phyloP scores from a whole-genome alignment of 116 monocot genomes.

The Dioscorea cayenensis region DNA sequence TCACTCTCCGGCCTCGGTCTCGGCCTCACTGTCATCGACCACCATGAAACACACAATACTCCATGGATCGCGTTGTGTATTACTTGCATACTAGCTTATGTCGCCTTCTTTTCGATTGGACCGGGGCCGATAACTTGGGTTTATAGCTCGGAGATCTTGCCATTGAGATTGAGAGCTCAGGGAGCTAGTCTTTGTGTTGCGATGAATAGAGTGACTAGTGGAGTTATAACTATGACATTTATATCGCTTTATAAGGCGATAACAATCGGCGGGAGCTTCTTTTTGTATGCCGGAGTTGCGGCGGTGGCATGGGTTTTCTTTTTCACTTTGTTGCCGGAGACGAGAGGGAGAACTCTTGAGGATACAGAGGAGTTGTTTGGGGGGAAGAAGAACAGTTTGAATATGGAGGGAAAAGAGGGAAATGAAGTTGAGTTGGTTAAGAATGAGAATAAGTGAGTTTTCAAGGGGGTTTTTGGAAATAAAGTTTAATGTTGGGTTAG shows the following conservation, averaged over 20 bases:
- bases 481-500: no score
- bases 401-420: neutral
- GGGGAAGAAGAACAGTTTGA: neutral
- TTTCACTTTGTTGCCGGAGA: constrained; percentile 23
- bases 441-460: neutral
- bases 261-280: constrained; percentile 25
- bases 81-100: constrained; percentile 1
- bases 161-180: constrained; percentile 18
- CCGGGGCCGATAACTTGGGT: constrained; percentile 52
- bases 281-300: constrained; percentile 15
- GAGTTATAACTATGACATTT: constrained; percentile 23
- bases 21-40: neutral
- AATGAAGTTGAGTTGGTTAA: neutral
- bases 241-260: constrained; percentile 28
- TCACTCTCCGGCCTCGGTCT: neutral
- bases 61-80: neutral
- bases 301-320: constrained; percentile 20
- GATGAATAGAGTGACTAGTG: constrained; percentile 25
- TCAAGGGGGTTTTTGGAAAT: neutral
- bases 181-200: constrained; percentile 13
- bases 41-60: neutral
- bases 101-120: constrained; percentile 35
- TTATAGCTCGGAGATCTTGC: constrained; percentile 41
- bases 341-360: constrained; percentile 15
- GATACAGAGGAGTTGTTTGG: constrained; percentile 15